Base-by-base conservation (phyloP, 2,329 filamentous ascomycete genomes). In the Fusarium sp. region DNA sequence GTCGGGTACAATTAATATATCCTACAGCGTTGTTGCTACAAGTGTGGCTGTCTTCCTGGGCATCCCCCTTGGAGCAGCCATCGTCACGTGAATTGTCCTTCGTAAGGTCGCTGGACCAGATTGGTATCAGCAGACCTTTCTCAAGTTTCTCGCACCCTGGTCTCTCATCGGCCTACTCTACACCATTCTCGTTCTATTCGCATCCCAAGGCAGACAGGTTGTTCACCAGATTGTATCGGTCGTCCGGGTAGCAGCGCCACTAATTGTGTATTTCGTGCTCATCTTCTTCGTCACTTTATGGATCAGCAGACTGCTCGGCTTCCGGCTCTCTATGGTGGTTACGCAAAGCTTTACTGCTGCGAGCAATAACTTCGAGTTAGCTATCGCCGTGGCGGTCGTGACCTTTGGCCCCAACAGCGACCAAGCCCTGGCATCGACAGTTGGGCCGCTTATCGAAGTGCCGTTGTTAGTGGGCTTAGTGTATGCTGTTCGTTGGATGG, bases 141-240 rank as follows among this genome's bases (percentile, higher is more conserved):
- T 97, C 22, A 88, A 86, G 33, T 90, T 87, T 78, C 84, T 90
- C 5, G 87, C 90, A 1, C 94, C 94, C 0, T 92, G 89, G 86
- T 95, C 93, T 0, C 86, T 97, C 4, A 89, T 97, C 71, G 94
- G 94, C 1, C 86, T 98, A 8, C 83, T 97, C 2, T 97, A 95
- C 83, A 97, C 94, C 2, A 96, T 97, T 74, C 81, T 96, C 10
- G 90, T 97, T 1, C 86, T 97, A 4, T 97, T 97, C 79, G 94
- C 93, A 0, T 93, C 91, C 4, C 94, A 97, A 78, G 94, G 94
- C 5, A 82, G 83, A 25, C 90, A 91, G 54, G 93, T 96, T 39
- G 12, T 42, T 42, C 39, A 42, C n/a, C 39, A 42, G 39, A 42
- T 42, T 17, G n/a, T 42, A 14, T 42, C 39, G 7, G 39, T 42